Base-by-base conservation (phyloP, 2,329 filamentous ascomycete genomes). In the Fusarium chuoi region DNA sequence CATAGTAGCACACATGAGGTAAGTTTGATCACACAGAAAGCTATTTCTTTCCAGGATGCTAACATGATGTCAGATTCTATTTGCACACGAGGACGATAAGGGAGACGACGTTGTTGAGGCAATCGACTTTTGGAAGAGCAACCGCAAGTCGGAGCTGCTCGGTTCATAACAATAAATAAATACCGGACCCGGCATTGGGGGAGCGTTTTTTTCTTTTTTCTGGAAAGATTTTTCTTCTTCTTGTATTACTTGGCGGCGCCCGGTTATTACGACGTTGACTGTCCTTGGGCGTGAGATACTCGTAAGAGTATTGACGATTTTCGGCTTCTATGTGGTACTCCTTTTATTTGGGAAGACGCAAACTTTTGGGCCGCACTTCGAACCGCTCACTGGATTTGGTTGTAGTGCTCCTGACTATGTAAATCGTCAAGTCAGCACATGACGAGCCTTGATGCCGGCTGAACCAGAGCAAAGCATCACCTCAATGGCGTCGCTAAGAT, bases 1-100 rank as follows among this genome's bases (percentile, higher is more conserved):
- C 96, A 99, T 85, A 96, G 95, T 82, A 98, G 94, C 79, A 98
- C 96, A 67, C 91, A 97, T 86, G 96, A 99, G 92, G 96, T 98
- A 86, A 85, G 74, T 56, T 41, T 58, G 2, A 30, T 28, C 36
- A 26, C 36, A 6, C 10, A 36, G n/a, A 33, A 35, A 8, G 11
- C 18, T n/a, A 7, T 36, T 30, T 35, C n/a, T n/a, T 14, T 11
- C 14, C 41, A 24, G 36, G 10, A 46, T 33, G n/a, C 62, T 78
- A 65, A 79, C 62, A 41, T 36, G 26, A n/a, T 30, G 13, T 28
- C 45, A 99, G 96, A 98, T 99, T 77, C 85, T 99, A 59, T 98
- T 98, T 84, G 96, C 96, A 55, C 98, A 98, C 82, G 96, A 99
- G 86, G 96, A 98, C 79, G 96, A 99, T 82, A 87, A 90, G 74